A percentile compares a stretch with the other conserved stretches of the same genome.
Conservation (phyloP, 2,329 filamentous ascomycete species). For the Beauveria medogensis region DNA sequence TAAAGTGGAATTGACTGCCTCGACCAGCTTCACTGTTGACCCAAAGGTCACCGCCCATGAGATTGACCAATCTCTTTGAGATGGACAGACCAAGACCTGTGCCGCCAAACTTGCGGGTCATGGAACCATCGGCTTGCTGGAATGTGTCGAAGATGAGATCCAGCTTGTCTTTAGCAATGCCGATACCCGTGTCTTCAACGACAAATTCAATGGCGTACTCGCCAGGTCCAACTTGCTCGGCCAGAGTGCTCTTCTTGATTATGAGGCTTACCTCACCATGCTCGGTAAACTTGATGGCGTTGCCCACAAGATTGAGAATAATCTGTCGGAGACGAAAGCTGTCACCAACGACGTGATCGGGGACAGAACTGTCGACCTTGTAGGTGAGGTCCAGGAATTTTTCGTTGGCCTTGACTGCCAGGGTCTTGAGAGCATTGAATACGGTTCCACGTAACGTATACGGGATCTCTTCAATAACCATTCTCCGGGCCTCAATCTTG, state of each 20-base stretch:
- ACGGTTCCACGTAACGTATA: conserved; percentile 91
- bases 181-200: conserved; percentile 93
- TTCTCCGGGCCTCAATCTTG: conserved; percentile 88
- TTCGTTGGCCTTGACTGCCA: conserved; percentile 96
- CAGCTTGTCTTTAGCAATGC: conserved; percentile 89
- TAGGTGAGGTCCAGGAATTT: conserved; percentile 90
- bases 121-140: conserved; percentile 95
- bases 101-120: conserved; percentile 90
- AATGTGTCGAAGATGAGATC: conserved; percentile 98
- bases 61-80: conserved; percentile 85
- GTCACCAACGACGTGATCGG: conserved; percentile 91
- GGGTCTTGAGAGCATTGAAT: conserved; percentile 92
- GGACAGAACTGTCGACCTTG: conserved; percentile 85
- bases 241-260: conserved; percentile 62
- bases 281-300: conserved; percentile 98
- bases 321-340: conserved; percentile 95
- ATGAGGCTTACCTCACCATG: conserved; percentile 91
- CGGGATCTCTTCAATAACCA: conserved; percentile 97
- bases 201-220: conserved; percentile 95
- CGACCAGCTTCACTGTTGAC: conserved; percentile 87
- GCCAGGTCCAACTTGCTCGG: conserved; percentile 55
- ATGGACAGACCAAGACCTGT: conserved; percentile 92
- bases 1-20: conserved; percentile 94
- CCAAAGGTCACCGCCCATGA: conserved; percentile 97
- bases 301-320: conserved; percentile 93